Evolutionary conservation across 2,329 filamentous ascomycete genomes (phyloP), one percentile per base, ranked within the genome.

Genomic region (Fusarium sublunatum): DNA sequence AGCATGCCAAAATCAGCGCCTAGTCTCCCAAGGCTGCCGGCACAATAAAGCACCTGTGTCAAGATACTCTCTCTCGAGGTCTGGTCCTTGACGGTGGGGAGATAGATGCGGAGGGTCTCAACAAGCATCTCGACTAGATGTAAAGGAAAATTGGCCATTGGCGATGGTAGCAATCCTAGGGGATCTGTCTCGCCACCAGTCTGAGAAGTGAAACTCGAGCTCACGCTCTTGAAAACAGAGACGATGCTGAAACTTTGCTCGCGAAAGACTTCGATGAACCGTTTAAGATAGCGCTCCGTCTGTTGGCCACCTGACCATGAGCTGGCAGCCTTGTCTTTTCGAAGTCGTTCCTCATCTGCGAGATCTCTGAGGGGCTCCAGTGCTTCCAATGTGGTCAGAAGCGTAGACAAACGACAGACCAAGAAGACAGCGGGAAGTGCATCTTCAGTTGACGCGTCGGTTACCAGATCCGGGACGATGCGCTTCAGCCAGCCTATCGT

Each of bases 231-330:
- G 76, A 96, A 97, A 84, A 98, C 92, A 56, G 92, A 96, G 26
- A 98, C 88, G 58, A 98, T 96, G 39, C 90, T 91, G 75, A 99
- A 99, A 73, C 92, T 97, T 76, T 99, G 95, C 77, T 99, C 95
- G 48, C 95, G 90, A 75, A 98, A 98, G 26, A 99, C 93, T 74
- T 99, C 95, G 70, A 99, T 91, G 76, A 96, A 99, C 43, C 93
- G 86, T 76, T 98, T 99, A 39, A 99, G 80, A 71, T 93, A 99
- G 47, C 93, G 86, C 75, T 98, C 95, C 1, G 93, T 97, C 75
- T 98, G 95, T 71, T 96, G 93, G 0, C 94, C 94, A 1, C 87
- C 87, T 3, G 84, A 86, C 85, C 84, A 90, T 8, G 76, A 75
- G 22, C 74, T 73, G 6, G 75, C 71, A 12, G 76, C 72, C 31